These are phyloP conservation scores for Pyrenophora tritici-repentis DNA, from an alignment of 2,329 filamentous ascomycete species.

Conservation along the genomic window DNA sequence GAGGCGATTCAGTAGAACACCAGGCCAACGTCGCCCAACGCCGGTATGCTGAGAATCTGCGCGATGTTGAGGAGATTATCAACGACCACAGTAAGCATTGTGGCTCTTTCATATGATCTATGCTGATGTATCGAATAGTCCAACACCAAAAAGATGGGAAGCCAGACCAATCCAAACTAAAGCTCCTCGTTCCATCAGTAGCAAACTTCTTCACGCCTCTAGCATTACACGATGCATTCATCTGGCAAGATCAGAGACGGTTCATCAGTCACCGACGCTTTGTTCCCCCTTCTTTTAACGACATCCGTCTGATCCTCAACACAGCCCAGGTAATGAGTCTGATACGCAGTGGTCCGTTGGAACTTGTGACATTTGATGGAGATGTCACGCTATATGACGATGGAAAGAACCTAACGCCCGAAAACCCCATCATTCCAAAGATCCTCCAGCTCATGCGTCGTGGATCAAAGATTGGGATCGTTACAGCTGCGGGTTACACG, in stretches of 20 bases:
- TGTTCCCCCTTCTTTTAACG: slow-evolving; percentile 96
- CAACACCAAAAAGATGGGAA: slow-evolving; percentile 69
- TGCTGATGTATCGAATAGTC: slow-evolving; percentile 55
- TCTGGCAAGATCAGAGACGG: slow-evolving; percentile 82
- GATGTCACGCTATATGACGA: slow-evolving; percentile 92
- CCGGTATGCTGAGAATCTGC: slow-evolving; percentile 93
- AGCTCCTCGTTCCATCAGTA: slow-evolving; percentile 85
- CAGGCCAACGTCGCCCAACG: slow-evolving; percentile 82
- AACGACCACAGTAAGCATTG: slow-evolving; percentile 77
- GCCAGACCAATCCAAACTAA: slow-evolving; percentile 81
- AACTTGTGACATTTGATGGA: slow-evolving; percentile 94
- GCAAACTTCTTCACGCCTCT: slow-evolving; percentile 93
- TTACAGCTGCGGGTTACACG: slow-evolving; percentile 94
- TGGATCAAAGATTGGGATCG: slow-evolving; percentile 87
- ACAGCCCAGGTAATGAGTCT: slow-evolving; percentile 93
- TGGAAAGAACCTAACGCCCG: slow-evolving; percentile 74
- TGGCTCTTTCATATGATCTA: background rate
- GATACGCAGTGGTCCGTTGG: slow-evolving; percentile 71
- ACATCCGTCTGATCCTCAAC: slow-evolving; percentile 89
- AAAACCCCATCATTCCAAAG: slow-evolving; percentile 75
- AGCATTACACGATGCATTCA: slow-evolving; percentile 86
- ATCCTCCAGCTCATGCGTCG: slow-evolving; percentile 73
- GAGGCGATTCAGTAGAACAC: slow-evolving; percentile 66
- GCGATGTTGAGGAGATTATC: slow-evolving; percentile 88
- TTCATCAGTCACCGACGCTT: slow-evolving; percentile 91